These are phyloP conservation scores for Colletotrichum musae DNA, from an alignment of 2,329 filamentous ascomycete species.

Conservation along the genomic window DNA sequence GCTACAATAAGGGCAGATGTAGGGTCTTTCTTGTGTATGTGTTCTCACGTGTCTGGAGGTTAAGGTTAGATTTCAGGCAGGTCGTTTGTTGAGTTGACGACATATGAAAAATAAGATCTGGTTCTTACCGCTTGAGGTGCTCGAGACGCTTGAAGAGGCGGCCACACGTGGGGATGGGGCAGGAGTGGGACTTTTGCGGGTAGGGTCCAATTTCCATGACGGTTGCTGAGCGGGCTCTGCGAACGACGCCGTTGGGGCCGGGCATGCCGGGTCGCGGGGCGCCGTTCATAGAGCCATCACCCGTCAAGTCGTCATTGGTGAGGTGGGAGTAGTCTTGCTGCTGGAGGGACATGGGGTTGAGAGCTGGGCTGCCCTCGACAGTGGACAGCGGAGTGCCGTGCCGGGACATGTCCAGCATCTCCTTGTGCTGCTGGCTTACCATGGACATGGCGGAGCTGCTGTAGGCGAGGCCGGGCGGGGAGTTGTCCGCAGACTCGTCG, in stretches of 20 bases:
- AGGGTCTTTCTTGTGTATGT: conserved; percentile 98
- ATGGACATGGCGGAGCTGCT: conserved; percentile 78
- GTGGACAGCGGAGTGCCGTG: conserved; percentile 92
- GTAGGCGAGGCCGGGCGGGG: conserved; percentile 82
- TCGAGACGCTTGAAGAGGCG: conserved; percentile 99
- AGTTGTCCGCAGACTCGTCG: conserved; percentile 84
- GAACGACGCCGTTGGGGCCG: conserved; percentile 82
- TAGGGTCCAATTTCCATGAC: conserved; percentile 98
- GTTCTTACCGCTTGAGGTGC: conserved; percentile 95
- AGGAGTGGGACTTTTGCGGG: conserved; percentile 97
- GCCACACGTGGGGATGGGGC: conserved; percentile 98
- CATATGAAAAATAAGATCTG: conserved; percentile 55
- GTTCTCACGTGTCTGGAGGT: conserved; percentile 93
- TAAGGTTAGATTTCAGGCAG: conserved; percentile 63
- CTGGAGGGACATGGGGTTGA: conserved; percentile 78
- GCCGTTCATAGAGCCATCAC: conserved; percentile 71
- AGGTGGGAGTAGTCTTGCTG: conserved; percentile 77
- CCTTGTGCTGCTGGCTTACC: conserved; percentile 78
- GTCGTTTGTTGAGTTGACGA: conserved; percentile 49
- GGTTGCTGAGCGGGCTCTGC: conserved; percentile 92
- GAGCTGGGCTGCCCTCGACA: conserved; percentile 84
- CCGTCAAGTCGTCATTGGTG: conserved; percentile 72
- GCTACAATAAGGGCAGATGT: conserved; percentile 97
- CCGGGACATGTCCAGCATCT: conserved; percentile 86
- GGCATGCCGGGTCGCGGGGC: conserved; percentile 76